Evolutionary conservation across 2,329 filamentous ascomycete genomes (phyloP).

Genomic region (Alternaria sp.): DNA sequence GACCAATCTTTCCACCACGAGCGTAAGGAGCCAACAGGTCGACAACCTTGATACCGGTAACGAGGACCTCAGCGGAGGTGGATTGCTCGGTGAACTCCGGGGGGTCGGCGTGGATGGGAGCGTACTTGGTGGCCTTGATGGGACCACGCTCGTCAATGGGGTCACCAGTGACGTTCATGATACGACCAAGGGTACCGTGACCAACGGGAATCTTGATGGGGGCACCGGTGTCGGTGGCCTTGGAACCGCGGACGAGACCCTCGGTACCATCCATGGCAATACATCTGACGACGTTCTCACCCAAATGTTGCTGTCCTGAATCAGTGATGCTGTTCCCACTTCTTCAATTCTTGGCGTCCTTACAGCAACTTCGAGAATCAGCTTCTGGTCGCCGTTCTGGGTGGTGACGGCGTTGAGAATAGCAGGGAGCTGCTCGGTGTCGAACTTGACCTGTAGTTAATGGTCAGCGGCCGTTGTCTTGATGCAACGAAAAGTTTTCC

Average conservation of each 20-base stretch:
- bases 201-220: constrained; percentile 98
- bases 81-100: constrained; percentile 95
- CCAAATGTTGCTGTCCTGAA: constrained; percentile 87
- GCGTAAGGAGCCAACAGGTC: constrained; percentile 98
- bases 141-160: constrained; percentile 99
- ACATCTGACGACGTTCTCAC: constrained; percentile 98
- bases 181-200: constrained; percentile 91
- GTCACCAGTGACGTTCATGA: constrained; percentile 99
- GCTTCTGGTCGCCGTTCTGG: constrained; percentile 90
- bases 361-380: constrained; percentile 97
- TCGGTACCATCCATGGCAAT: constrained; percentile 99
- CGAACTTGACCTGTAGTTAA: constrained; percentile 88
- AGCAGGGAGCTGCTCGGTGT: constrained; percentile 87
- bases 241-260: constrained; percentile 94
- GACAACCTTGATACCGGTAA: constrained; percentile 99
- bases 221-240: constrained; percentile 85
- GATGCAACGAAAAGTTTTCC: constrained; percentile 21
- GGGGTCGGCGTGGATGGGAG: constrained; percentile 93
- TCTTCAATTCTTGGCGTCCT: constrained; percentile 51
- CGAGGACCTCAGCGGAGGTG: constrained; percentile 93
- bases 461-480: constrained; percentile 41
- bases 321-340: constrained; percentile 37
- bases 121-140: constrained; percentile 88
- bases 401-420: constrained; percentile 98
- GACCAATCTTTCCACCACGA: constrained; percentile 99